These are phyloP conservation scores for Prosopis cineraria DNA, from an alignment of 306 rosid genomes.

Conservation along the genomic window DNA sequence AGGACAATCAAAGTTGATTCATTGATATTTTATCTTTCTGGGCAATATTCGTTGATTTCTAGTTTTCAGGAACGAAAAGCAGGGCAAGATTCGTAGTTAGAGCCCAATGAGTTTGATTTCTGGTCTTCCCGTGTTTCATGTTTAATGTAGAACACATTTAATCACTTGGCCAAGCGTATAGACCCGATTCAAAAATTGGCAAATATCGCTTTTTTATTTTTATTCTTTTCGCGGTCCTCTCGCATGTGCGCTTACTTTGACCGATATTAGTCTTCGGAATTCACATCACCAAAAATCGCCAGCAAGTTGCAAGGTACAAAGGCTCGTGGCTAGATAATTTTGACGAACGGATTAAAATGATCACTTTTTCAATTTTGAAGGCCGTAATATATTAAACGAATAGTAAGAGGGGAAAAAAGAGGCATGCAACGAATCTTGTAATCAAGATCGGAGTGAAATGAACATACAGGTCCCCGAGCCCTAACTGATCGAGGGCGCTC, in stretches of 20 bases:
- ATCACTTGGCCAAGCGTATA: background rate
- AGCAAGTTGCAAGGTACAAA: background rate
- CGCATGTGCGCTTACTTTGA: constrained; percentile 14
- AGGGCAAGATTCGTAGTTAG: too few relatives aligned
- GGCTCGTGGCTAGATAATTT: background rate
- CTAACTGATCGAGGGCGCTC: too few relatives aligned
- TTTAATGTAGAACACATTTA: background rate
- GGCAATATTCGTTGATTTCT: background rate
- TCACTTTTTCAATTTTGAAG: constrained; percentile 1
- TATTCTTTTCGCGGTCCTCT: background rate
- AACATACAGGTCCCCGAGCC: background rate
- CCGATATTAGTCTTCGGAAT: background rate
- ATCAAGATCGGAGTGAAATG: background rate
- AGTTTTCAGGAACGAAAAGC: background rate
- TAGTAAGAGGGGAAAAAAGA: background rate
- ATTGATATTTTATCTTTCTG: background rate
- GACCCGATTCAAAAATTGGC: background rate
- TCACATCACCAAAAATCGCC: background rate
- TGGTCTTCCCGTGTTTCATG: background rate
- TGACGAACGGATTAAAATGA: background rate
- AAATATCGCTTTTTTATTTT: background rate
- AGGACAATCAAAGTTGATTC: background rate
- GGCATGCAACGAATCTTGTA: background rate
- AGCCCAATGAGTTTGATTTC: background rate
- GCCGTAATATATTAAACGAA: background rate